Conservation (phyloP, 2,329 filamentous ascomycete genomes). For the Clonostachys rosea region DNA sequence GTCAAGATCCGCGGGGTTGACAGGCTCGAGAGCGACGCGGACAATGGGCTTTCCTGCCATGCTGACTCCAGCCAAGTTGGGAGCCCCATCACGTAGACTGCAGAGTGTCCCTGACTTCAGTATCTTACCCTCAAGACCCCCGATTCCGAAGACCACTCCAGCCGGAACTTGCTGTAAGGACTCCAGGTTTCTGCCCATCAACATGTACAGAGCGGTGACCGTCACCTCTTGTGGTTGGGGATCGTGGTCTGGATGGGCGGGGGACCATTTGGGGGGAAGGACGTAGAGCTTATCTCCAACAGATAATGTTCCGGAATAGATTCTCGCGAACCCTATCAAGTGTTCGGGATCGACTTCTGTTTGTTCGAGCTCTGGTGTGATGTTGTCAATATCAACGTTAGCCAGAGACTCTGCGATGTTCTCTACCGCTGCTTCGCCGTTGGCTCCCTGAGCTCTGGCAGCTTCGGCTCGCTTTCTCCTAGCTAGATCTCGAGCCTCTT, state of each 20-base stretch:
- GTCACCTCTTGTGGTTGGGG: slow-evolving; percentile 79
- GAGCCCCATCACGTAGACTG: slow-evolving; percentile 77
- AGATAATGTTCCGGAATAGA: slow-evolving; percentile 85
- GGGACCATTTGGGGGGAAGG: slow-evolving; percentile 87
- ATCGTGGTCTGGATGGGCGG: slow-evolving; percentile 65
- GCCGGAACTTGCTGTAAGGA: slow-evolving; percentile 80
- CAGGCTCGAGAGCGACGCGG: slow-evolving; percentile 89
- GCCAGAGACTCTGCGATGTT: slow-evolving; percentile 57
- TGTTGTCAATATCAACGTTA: slow-evolving; percentile 53
- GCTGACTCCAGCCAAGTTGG: slow-evolving; percentile 83
- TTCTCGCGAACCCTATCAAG: slow-evolving; percentile 87
- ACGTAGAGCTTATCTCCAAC: slow-evolving; percentile 92
- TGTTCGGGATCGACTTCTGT: slow-evolving; percentile 73
- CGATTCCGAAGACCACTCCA: slow-evolving; percentile 92
- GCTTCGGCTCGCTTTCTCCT: slow-evolving; percentile 87
- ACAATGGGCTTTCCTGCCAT: slow-evolving; percentile 87
- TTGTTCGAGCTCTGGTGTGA: slow-evolving; percentile 38
- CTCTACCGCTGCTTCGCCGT: slow-evolving; percentile 44
- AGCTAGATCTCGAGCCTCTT: slow-evolving; percentile 85
- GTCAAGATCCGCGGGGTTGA: slow-evolving; percentile 82
- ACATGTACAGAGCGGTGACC: slow-evolving; percentile 83
- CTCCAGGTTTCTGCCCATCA: slow-evolving; percentile 91
- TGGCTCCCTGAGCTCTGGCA: slow-evolving; percentile 67
- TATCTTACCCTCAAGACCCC: slow-evolving; percentile 87
- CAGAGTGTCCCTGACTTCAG: slow-evolving; percentile 93